Percentiles rank a stretch among this genome's conserved stretches.
phyloP scores from a whole-genome alignment of 352 stramenopile genomes.

The Ophiocytium majus region DNA sequence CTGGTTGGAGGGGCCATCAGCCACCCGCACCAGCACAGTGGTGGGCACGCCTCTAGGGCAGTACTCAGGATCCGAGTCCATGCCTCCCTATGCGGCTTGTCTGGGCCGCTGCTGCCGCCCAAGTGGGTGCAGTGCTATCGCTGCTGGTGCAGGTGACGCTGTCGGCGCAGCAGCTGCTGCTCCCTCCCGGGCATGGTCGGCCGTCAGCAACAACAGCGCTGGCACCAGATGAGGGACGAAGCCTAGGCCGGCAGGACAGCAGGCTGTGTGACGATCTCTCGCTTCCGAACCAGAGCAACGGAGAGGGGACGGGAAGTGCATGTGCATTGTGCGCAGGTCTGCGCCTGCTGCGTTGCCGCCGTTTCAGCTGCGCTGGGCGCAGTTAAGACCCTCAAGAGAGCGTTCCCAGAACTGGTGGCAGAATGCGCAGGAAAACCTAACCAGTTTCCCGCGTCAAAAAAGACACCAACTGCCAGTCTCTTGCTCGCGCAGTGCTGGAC shows the following conservation, averaged over 20 bases:
- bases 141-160: not conserved
- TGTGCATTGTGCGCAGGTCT: not conserved
- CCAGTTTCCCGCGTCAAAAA: too few species aligned
- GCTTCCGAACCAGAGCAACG: not conserved
- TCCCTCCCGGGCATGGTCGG: not conserved
- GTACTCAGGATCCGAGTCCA: not conserved
- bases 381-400: too few species aligned
- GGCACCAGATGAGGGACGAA: not conserved
- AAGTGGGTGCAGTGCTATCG: not conserved
- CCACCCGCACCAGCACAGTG: not conserved
- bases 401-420: too few species aligned
- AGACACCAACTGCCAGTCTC: not conserved
- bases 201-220: not conserved
- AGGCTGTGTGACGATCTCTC: too few species aligned
- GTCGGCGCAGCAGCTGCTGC: too few species aligned
- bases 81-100: not conserved
- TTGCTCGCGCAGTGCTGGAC: not conserved
- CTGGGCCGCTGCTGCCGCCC: not conserved
- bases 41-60: not conserved
- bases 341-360: too few species aligned
- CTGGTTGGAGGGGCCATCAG: not conserved
- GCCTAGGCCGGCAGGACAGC: not conserved
- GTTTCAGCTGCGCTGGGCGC: too few species aligned
- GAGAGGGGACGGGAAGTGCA: too few species aligned
- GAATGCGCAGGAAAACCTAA: too few species aligned